phyloP scores from a whole-genome alignment of 257 asterid species.

The Solanum chilense region DNA sequence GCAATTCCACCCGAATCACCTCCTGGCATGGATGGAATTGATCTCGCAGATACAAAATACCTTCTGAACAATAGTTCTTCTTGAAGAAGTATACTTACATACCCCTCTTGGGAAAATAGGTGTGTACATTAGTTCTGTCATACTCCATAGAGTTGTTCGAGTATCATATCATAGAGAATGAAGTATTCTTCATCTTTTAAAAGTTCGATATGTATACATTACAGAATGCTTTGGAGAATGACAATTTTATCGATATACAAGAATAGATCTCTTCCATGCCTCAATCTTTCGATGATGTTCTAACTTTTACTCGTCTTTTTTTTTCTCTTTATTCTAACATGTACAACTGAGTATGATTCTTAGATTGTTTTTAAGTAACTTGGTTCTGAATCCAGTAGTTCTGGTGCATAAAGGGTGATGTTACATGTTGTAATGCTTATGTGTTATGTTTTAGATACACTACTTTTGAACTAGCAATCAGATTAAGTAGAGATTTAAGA shows the following conservation, averaged over 20 bases:
- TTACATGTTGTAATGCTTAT: too few relatives aligned
- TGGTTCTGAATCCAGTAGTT: neutral
- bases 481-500: neutral
- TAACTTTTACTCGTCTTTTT: neutral
- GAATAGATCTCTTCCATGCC: neutral
- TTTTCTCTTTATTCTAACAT: neutral
- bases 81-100: neutral
- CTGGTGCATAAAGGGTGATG: neutral
- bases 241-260: neutral
- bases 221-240: neutral
- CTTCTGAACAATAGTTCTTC: neutral
- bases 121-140: neutral
- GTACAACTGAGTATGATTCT: neutral
- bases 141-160: neutral
- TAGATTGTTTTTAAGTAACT: neutral
- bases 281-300: neutral
- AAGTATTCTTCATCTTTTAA: neutral
- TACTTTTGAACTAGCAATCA: neutral
- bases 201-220: neutral
- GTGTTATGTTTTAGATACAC: too few relatives aligned
- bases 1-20: slow-evolving; percentile 9
- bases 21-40: neutral
- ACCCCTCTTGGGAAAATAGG: neutral
- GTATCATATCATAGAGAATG: neutral
- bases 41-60: neutral